Percentiles rank a stretch among this genome's conserved stretches.
Evolutionary conservation across 108 stramenopile genomes (phyloP).

Genomic region (Pseudonitzschia multiseries): DNA sequence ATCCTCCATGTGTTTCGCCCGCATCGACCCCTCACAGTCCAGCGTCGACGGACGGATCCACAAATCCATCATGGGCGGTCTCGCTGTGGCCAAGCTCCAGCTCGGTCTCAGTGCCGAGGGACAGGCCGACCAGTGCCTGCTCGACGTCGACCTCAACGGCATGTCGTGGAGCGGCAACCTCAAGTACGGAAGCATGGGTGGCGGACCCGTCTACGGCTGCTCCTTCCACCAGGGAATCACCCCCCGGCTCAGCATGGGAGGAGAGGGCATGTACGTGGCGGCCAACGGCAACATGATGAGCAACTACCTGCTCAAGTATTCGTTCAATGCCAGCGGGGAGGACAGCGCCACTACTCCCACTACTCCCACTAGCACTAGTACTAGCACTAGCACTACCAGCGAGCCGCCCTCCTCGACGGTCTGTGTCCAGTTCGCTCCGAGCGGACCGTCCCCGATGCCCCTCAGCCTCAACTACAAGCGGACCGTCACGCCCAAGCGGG

Average conservation of each 20-base stretch:
- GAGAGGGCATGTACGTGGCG: slow-evolving; percentile 83
- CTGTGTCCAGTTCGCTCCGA: slow-evolving; percentile 67
- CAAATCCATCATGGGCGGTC: slow-evolving; percentile 62
- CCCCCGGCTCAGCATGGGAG: slow-evolving; percentile 64
- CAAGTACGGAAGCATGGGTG: slow-evolving; percentile 87
- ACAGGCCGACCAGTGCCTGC: slow-evolving; percentile 64
- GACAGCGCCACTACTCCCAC: neutral
- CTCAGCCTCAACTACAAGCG: slow-evolving; percentile 73
- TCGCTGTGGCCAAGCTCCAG: slow-evolving; percentile 76
- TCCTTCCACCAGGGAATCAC: slow-evolving; percentile 82
- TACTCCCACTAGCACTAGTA: slow-evolving; percentile 1
- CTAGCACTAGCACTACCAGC: neutral
- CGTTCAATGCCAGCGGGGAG: slow-evolving; percentile 28
- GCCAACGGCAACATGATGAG: slow-evolving; percentile 64
- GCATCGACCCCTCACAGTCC: slow-evolving; percentile 61
- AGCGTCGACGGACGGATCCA: slow-evolving; percentile 82
- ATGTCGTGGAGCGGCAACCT: slow-evolving; percentile 82
- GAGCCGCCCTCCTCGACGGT: slow-evolving; percentile 45
- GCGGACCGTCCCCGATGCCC: slow-evolving; percentile 37
- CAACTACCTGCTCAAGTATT: slow-evolving; percentile 75
- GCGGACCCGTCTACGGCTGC: slow-evolving; percentile 69
- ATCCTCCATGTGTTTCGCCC: slow-evolving; percentile 56
- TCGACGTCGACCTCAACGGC: slow-evolving; percentile 75
- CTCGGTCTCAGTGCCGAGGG: slow-evolving; percentile 57
- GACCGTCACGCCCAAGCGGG: slow-evolving; percentile 72